Conservation (phyloP, 2,329 filamentous ascomycete genomes). For the Paraconiothyrium brasiliense region DNA sequence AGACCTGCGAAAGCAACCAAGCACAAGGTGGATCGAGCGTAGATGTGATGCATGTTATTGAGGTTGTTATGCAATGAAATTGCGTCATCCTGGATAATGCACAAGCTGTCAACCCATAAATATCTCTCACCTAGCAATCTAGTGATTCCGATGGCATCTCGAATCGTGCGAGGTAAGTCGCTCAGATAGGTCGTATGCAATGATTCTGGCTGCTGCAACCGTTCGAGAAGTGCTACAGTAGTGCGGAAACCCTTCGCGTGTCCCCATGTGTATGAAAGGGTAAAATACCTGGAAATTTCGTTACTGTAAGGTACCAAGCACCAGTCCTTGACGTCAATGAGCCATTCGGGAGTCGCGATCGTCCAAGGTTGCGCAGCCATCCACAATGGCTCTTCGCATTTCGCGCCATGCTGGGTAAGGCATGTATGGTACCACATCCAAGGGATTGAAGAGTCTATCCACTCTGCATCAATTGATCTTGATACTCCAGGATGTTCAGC, state of each 20-base stretch:
- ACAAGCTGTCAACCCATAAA: not conserved
- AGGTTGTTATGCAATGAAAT: not conserved
- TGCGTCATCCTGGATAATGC: conserved; percentile 1
- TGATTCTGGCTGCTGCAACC: not conserved
- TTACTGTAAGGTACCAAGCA: not conserved
- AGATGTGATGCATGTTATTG: not conserved
- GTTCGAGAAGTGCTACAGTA: not conserved
- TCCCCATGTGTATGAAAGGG: not conserved
- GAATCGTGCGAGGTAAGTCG: not conserved
- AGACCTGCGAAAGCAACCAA: not conserved
- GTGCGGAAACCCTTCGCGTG: not conserved
- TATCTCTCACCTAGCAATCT: not conserved
- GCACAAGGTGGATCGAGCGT: not conserved
- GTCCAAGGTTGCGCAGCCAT: not conserved
- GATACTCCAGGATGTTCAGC: not conserved
- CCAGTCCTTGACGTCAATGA: not conserved
- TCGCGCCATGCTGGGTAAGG: not conserved
- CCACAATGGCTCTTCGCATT: not conserved
- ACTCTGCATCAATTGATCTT: not conserved
- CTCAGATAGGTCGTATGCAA: not conserved
- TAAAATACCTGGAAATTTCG: not conserved
- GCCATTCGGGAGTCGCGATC: conserved; percentile 1
- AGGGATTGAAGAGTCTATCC: not conserved
- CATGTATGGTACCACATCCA: not conserved
- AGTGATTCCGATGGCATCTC: not conserved